Conservation (phyloP, 163 green algal genomes). For the Botryococcus braunii region DNA sequence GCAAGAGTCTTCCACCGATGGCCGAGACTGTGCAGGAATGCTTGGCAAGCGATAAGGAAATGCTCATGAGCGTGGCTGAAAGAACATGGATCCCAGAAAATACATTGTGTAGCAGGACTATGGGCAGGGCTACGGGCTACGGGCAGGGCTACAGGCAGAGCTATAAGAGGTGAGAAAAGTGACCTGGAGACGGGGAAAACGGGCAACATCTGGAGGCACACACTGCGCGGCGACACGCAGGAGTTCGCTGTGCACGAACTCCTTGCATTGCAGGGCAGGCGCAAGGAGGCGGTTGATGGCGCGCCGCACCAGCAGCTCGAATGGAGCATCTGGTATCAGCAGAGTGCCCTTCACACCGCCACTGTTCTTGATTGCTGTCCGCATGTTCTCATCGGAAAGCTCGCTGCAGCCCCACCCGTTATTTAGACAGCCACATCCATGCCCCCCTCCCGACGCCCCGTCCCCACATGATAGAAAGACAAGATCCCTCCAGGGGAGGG, state of each 20-base stretch:
- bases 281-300: slow-evolving; percentile 72
- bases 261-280: slow-evolving; percentile 73
- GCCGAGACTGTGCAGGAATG: no score
- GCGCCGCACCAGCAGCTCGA: slow-evolving; percentile 87
- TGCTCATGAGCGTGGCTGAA: no score
- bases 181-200: slow-evolving; percentile 54
- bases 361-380: slow-evolving; percentile 88
- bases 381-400: slow-evolving; percentile 82
- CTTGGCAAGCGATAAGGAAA: no score
- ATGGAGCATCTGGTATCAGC: slow-evolving; percentile 85
- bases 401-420: slow-evolving; percentile 35
- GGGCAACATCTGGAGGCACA: slow-evolving; percentile 47
- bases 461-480: no score
- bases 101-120: no score
- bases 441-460: no score
- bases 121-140: not conserved
- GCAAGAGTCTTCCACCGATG: no score
- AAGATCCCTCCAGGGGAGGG: no score
- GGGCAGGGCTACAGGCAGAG: not conserved
- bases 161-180: no score
- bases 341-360: slow-evolving; percentile 73
- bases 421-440: no score
- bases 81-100: no score
- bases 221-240: slow-evolving; percentile 71
- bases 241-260: slow-evolving; percentile 90